phyloP scores from a whole-genome alignment of 768 basidiomycete species.

The Pleurotus cornucopiae region DNA sequence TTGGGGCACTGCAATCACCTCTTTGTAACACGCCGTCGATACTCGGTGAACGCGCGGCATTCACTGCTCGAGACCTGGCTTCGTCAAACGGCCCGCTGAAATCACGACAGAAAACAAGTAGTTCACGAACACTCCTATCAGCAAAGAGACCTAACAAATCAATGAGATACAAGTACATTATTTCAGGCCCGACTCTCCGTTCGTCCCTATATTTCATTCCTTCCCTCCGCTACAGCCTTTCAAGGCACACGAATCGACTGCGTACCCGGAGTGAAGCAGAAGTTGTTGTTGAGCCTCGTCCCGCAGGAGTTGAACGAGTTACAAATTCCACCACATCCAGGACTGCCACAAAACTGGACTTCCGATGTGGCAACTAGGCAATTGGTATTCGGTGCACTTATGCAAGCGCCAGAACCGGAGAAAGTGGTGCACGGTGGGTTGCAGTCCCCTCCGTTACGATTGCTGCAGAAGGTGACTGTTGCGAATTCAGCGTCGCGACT shows the following conservation, averaged over 20 bases:
- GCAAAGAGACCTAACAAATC: too few relatives aligned
- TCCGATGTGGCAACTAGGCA: not conserved
- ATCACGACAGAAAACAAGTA: too few relatives aligned
- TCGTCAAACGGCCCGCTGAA: too few relatives aligned
- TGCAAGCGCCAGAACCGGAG: not conserved
- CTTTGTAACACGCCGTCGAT: too few relatives aligned
- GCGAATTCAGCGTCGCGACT: not conserved
- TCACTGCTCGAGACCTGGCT: too few relatives aligned
- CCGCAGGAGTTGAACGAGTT: conserved; percentile 2
- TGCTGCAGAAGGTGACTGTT: not conserved
- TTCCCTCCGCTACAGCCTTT: too few relatives aligned
- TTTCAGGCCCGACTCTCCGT: too few relatives aligned
- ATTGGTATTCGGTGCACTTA: not conserved
- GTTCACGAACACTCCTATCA: too few relatives aligned
- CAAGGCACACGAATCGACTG: not conserved
- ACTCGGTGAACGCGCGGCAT: too few relatives aligned
- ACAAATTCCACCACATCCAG: not conserved
- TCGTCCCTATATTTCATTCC: too few relatives aligned
- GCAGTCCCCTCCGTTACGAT: not conserved
- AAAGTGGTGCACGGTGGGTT: not conserved
- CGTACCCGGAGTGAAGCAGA: conserved; percentile 2
- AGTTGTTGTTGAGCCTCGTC: not conserved
- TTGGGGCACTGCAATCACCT: too few relatives aligned
- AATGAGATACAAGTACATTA: too few relatives aligned
- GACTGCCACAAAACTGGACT: not conserved